Evolutionary conservation across 352 stramenopile species (phyloP).

Genomic region (Phytophthora agathidicida): DNA sequence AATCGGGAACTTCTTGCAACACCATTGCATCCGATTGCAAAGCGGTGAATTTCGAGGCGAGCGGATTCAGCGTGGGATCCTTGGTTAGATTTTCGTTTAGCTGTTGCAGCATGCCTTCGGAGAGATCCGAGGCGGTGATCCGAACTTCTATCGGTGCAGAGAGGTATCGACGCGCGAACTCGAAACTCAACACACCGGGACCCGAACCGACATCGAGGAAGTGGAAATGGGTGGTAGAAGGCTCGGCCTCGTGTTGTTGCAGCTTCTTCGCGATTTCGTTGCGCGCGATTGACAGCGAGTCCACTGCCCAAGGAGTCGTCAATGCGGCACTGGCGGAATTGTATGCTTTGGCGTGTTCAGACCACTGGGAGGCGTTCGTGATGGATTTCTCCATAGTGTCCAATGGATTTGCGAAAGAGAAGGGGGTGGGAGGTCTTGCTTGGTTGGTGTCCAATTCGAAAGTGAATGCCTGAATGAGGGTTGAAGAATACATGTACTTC

Average conservation of each 20-base stretch:
- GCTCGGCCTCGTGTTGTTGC: conserved; percentile 24
- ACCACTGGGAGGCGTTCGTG: conserved; percentile 40
- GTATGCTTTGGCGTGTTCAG: conserved; percentile 37
- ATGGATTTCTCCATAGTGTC: conserved; percentile 38
- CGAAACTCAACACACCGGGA: conserved; percentile 38
- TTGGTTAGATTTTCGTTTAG: conserved; percentile 28
- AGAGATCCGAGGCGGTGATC: conserved; percentile 51
- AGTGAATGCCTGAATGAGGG: too few species aligned
- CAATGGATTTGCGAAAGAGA: too few species aligned
- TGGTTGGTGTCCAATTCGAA: too few species aligned
- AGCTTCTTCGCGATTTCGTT: conserved; percentile 21
- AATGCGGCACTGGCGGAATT: conserved; percentile 21
- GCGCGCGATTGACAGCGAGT: conserved; percentile 38
- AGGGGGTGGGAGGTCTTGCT: too few species aligned
- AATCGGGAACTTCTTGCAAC: conserved; percentile 35
- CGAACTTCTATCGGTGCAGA: conserved; percentile 12
- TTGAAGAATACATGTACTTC: too few species aligned
- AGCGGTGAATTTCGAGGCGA: conserved; percentile 34
- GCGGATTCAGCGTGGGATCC: conserved; percentile 13
- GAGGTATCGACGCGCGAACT: conserved; percentile 42
- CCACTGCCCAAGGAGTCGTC: conserved; percentile 24
- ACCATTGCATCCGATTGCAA: conserved; percentile 46
- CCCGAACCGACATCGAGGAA: conserved; percentile 47
- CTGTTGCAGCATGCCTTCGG: conserved; percentile 45
- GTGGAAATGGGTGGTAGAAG: conserved; percentile 17